A percentile compares a stretch with the other conserved stretches of the same genome.
These are phyloP conservation scores for Conticribra weissflogii DNA, from an alignment of 108 stramenopile species.

Conservation along the genomic window DNA sequence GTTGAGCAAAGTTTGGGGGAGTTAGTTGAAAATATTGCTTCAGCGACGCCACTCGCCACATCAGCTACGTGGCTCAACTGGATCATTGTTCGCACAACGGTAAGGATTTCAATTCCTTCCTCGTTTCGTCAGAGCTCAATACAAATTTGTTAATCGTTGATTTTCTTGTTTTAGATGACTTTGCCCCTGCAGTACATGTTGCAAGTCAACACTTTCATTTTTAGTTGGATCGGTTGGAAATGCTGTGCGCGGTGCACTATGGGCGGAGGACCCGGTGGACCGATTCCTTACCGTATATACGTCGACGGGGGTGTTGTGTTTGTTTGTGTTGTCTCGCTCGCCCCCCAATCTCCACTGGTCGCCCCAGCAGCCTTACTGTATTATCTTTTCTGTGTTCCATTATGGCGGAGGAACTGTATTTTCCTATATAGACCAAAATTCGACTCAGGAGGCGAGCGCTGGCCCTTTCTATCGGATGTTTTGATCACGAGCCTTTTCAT, in stretches of 20 bases:
- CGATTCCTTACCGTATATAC: conserved; percentile 83
- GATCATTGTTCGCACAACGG: conserved; percentile 75
- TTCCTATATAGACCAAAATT: conserved; percentile 84
- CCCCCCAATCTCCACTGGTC: conserved; percentile 81
- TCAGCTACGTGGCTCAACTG: conserved; percentile 88
- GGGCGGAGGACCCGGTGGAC: conserved; percentile 77
- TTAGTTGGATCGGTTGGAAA: conserved; percentile 43
- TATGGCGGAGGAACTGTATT: conserved; percentile 77
- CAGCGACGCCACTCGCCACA: conserved; percentile 59
- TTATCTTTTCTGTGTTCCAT: conserved; percentile 69
- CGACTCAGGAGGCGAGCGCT: conserved; percentile 77
- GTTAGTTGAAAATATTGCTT: conserved; percentile 59
- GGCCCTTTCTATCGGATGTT: conserved; percentile 85
- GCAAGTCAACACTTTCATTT: conserved; percentile 80
- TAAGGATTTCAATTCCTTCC: too few species aligned
- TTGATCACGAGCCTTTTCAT: conserved; percentile 66
- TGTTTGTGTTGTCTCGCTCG: conserved; percentile 74
- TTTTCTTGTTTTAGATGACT: too few species aligned
- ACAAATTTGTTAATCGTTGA: too few species aligned
- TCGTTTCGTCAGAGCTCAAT: too few species aligned
- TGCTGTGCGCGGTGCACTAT: conserved; percentile 45
- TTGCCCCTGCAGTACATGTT: conserved; percentile 81
- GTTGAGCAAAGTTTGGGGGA: conserved; percentile 48
- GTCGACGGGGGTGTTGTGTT: conserved; percentile 86
- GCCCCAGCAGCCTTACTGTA: conserved; percentile 74